Evolutionary conservation across 1,139 yeast species (phyloP).

Genomic region (Yamadazyma triangularis): DNA sequence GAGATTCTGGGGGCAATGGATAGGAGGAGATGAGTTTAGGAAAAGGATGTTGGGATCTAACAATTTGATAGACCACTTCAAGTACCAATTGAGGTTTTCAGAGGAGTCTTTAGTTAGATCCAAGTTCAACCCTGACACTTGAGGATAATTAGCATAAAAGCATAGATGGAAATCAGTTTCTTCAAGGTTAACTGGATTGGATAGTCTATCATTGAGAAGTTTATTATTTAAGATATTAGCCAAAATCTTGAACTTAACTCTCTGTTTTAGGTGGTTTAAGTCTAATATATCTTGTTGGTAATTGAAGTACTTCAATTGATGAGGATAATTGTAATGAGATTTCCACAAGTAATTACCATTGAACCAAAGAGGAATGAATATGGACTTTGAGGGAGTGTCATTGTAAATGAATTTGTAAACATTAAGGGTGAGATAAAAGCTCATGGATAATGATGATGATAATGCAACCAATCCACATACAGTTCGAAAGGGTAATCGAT

Average conservation of each 20-base stretch:
- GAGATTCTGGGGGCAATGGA: slow-evolving; percentile 6
- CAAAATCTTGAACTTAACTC: slow-evolving; percentile 10
- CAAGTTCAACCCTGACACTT: slow-evolving; percentile 9
- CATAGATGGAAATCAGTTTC: slow-evolving; percentile 5
- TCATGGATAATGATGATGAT: slow-evolving; percentile 12
- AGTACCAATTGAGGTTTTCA: not conserved
- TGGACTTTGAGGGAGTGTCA: slow-evolving; percentile 6
- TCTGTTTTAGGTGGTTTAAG: slow-evolving; percentile 4
- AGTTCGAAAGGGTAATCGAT: slow-evolving; percentile 9
- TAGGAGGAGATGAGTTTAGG: slow-evolving; percentile 3
- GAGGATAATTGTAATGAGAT: slow-evolving; percentile 1
- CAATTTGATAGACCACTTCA: slow-evolving; percentile 11
- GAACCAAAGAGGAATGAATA: slow-evolving; percentile 13
- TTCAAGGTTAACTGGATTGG: slow-evolving; percentile 5
- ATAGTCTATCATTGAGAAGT: slow-evolving; percentile 2
- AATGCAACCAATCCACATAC: slow-evolving; percentile 9
- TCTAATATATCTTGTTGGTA: slow-evolving; percentile 4
- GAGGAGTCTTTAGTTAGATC: slow-evolving; percentile 1
- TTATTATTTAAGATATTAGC: not conserved
- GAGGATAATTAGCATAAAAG: slow-evolving; percentile 10
- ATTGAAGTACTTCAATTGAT: not conserved
- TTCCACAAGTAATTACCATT: slow-evolving; percentile 9
- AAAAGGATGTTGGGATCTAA: slow-evolving; percentile 6
- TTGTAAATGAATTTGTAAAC: slow-evolving; percentile 8
- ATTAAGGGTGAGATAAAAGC: slow-evolving; percentile 11